These are phyloP conservation scores for Pythium sukuiense DNA, from an alignment of 352 stramenopile species.

Conservation along the genomic window DNA sequence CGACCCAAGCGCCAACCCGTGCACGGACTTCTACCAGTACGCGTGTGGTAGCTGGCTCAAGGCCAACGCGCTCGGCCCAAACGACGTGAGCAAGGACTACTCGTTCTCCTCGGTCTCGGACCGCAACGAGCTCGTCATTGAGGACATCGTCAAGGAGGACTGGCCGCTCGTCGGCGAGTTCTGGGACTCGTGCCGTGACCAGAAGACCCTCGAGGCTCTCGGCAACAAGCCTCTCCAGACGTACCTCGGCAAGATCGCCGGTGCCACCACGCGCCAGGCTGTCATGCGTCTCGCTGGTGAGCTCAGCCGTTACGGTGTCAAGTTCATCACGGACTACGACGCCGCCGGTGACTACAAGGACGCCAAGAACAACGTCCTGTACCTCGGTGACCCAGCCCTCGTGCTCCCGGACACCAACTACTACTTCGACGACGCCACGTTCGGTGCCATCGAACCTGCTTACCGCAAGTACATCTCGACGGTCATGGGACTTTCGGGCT, in stretches of 20 bases:
- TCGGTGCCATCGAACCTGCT: constrained; percentile 35
- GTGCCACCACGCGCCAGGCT: constrained; percentile 24
- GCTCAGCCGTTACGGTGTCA: constrained; percentile 35
- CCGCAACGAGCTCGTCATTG: constrained; percentile 51
- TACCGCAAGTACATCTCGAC: constrained; percentile 45
- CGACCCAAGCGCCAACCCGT: constrained; percentile 48
- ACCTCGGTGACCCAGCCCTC: constrained; percentile 75
- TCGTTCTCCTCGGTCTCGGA: constrained; percentile 53
- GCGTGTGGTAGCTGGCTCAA: constrained; percentile 56
- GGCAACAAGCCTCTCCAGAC: constrained; percentile 43
- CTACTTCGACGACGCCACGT: constrained; percentile 69
- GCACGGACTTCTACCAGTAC: constrained; percentile 77
- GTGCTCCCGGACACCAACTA: constrained; percentile 87
- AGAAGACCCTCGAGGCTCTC: constrained; percentile 41
- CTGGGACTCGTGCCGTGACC: constrained; percentile 70
- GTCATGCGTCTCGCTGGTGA: constrained; percentile 44
- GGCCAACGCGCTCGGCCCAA: constrained; percentile 33
- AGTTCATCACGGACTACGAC: constrained; percentile 69
- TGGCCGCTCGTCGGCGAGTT: constrained; percentile 61
- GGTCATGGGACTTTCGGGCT: constrained; percentile 38
- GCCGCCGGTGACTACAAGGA: constrained; percentile 73
- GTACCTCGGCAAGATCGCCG: constrained; percentile 39
- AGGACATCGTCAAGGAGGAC: constrained; percentile 61
- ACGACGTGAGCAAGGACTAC: constrained; percentile 33
- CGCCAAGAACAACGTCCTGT: constrained; percentile 68